Base-by-base conservation (phyloP, 495 filamentous ascomycete genomes). In the Penicillium waksmanii region DNA sequence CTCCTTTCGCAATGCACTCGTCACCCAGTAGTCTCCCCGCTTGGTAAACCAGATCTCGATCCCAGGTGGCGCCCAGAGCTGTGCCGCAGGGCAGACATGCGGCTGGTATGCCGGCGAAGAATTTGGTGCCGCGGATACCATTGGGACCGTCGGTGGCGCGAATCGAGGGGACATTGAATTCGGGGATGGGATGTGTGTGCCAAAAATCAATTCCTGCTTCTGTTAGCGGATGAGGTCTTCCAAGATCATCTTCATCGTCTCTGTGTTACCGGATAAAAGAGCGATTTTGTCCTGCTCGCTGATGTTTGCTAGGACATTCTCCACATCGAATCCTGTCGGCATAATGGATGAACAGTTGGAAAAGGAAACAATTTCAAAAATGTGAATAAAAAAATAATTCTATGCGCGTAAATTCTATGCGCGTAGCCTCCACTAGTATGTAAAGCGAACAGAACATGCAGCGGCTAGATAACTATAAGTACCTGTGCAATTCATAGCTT, bases 131-230 rank as follows among this genome's bases (percentile, higher is more conserved):
- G 21, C 86, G 82, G 12, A 86, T 79, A 25, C 87, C 87, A 66
- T 90, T 90, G 18, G 87, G 87, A 3, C 86, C 87, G 56, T 90
- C 87, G 11, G 56, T 43, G 23, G 38, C 23, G 42, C 86, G 83
- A 21, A 89, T 69, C 8, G 86, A 80, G 10, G 89, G 87, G 34
- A 91, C 84, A 15, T 78, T 78, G 66, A 86, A 83, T 43, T 81
- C 71, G 8, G 85, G 84, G 56, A 92, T 85, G 1, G 85, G 71
- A 61, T 82, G 83, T 3, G 87, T 90, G 51, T 88, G 83, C 88
- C 88, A 91, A 69, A 89, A 89, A 71, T 90, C 88, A 38, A 58
- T 70, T 51, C 71, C 71, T 73, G 25, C 19, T 31, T 42, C 21
- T 49, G 15, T 57, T 40, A 62, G 53, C 36, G 27, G 35, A 27